These are phyloP conservation scores for Wickerhamomyces chaumierensis DNA, from an alignment of 805 yeast species.

Conservation along the genomic window DNA sequence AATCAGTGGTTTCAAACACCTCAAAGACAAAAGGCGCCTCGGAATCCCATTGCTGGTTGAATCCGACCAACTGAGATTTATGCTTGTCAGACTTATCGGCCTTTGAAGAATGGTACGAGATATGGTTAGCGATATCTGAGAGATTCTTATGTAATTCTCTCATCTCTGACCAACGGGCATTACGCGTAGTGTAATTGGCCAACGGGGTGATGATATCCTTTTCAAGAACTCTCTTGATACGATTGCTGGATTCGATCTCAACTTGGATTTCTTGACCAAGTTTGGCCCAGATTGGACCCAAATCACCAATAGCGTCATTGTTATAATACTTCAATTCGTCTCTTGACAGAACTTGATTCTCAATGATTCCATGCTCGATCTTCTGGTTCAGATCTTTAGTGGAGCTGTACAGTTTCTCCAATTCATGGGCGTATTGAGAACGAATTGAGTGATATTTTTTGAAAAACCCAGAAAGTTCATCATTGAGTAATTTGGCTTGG, in stretches of 20 bases:
- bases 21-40: conserved; percentile 71
- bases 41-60: conserved; percentile 58
- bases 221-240: conserved; percentile 34
- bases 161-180: conserved; percentile 44
- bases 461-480: conserved; percentile 51
- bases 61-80: conserved; percentile 28
- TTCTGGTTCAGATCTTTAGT: conserved; percentile 22
- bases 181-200: conserved; percentile 39
- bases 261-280: conserved; percentile 28
- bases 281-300: conserved; percentile 32
- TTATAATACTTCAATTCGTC: conserved; percentile 38
- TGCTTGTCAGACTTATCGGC: conserved; percentile 27
- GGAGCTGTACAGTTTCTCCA: conserved; percentile 11
- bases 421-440: conserved; percentile 12
- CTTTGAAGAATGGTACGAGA: conserved; percentile 30
- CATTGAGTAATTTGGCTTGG: conserved; percentile 44
- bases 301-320: conserved; percentile 35
- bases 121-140: conserved; percentile 30
- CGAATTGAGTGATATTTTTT: conserved; percentile 26
- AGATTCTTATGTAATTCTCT: conserved; percentile 32
- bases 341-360: conserved; percentile 29
- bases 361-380: conserved; percentile 21
- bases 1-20: conserved; percentile 64
- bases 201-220: conserved; percentile 46
- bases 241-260: conserved; percentile 40